These are phyloP conservation scores for Metschnikowia picachoensis DNA, from an alignment of 805 yeast genomes.

Conservation along the genomic window DNA sequence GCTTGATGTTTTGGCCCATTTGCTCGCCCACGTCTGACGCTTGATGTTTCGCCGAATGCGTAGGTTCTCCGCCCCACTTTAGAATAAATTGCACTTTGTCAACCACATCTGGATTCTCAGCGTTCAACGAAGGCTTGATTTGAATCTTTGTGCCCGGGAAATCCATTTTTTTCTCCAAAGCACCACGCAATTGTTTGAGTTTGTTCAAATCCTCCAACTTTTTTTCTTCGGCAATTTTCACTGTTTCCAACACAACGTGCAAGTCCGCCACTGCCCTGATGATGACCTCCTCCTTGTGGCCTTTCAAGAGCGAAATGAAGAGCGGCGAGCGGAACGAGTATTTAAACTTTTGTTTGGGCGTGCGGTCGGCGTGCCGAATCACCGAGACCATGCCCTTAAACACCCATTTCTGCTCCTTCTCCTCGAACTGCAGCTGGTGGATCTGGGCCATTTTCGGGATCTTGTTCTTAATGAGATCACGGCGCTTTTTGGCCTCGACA, in stretches of 20 bases:
- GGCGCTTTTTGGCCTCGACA: constrained; percentile 44
- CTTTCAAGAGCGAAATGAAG: constrained; percentile 82
- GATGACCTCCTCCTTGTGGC: constrained; percentile 93
- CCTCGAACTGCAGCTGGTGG: constrained; percentile 43
- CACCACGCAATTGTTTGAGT: constrained; percentile 68
- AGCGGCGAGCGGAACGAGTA: constrained; percentile 87
- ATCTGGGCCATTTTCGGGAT: constrained; percentile 34
- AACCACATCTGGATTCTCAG: constrained; percentile 58
- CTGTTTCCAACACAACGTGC: constrained; percentile 79
- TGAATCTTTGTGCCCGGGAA: constrained; percentile 97
- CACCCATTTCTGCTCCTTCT: constrained; percentile 88
- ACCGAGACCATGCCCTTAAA: constrained; percentile 90
- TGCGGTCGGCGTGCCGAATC: constrained; percentile 95
- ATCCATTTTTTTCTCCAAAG: constrained; percentile 81
- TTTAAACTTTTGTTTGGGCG: constrained; percentile 97
- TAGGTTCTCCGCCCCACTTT: constrained; percentile 99
- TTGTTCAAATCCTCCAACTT: constrained; percentile 78
- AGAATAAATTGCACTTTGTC: constrained; percentile 94
- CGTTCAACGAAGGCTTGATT: constrained; percentile 77
- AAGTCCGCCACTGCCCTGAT: constrained; percentile 86
- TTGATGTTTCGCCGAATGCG: constrained; percentile 94
- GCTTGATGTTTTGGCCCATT: constrained; percentile 83
- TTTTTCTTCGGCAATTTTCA: constrained; percentile 74
- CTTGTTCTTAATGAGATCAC: constrained; percentile 37
- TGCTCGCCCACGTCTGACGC: constrained; percentile 95